Evolutionary conservation across 2,329 filamentous ascomycete genomes (phyloP), one percentile per base, ranked within the genome.

Genomic region (Myriangium duriaei): DNA sequence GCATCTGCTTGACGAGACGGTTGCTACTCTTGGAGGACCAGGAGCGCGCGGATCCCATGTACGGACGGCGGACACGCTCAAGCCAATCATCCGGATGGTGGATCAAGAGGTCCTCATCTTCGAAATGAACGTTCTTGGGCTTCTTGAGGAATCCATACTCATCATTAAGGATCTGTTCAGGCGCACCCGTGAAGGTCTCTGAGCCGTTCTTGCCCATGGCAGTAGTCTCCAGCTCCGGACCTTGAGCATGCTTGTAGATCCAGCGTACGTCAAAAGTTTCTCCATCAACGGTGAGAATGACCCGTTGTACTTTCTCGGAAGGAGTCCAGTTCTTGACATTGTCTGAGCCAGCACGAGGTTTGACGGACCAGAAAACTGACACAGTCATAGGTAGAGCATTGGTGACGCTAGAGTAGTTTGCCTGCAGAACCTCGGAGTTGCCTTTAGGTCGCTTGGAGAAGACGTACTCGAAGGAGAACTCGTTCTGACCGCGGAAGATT

Each of bases 201-300:
- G 28, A 30, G 5, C 43, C 43, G 11, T 41, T 30, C 34, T 38
- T 32, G 6, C 39, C 37, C 21, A 37, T 40, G 14, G 42, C 29
- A 5, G 33, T 39, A 26, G 43, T 42, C 15, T 45, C 40, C 6
- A 42, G 31, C 31, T 45, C 40, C n/a, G 41, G 37, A 24, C 39
- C 36, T 30, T 39, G 35, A 21, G 43, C 34, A 26, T 45, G 43
- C 32, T 42, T 42, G 29, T 45, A 45, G 12, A 37, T 42, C 43
- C 43, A 45, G 10, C 39, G 19, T 7, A 42, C 34, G n/a, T 45
- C 43, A 18, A 40, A 45, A 7, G 38, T 45, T 16, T 37, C 21
- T 4, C 37, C 41, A 21, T 37, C 38, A 5, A 43, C 16, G 9
- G 31, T 29, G 12, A 41, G 37, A 11, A 41, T 28, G 11, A 43